These are phyloP conservation scores for Boletus pseudopeckii DNA, from an alignment of 768 basidiomycete genomes.

Conservation along the genomic window DNA sequence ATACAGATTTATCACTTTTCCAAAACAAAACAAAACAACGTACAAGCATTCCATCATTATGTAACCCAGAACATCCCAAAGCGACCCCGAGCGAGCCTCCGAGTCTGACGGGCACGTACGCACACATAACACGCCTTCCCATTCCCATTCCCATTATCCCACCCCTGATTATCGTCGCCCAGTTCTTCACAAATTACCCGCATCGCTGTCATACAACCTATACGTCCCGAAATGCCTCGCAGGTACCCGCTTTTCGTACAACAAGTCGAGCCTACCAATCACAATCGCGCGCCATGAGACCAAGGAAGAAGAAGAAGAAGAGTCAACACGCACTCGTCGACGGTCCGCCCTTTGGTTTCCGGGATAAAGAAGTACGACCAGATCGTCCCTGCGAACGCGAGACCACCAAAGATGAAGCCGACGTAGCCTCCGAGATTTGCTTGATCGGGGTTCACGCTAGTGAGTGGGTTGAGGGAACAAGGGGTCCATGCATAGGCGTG, in stretches of 20 bases:
- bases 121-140: no score
- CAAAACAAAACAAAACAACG: no score
- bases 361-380: constrained; percentile 30
- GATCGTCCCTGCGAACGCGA: constrained; percentile 18
- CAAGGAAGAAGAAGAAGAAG: not conserved
- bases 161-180: not conserved
- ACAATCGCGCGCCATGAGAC: not conserved
- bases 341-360: constrained; percentile 26
- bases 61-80: no score
- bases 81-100: no score
- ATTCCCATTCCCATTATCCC: no score
- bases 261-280: constrained; percentile 25
- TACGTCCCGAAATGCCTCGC: constrained; percentile 26
- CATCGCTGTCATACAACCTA: constrained; percentile 10
- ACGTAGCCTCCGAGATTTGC: constrained; percentile 28
- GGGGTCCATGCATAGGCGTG: not conserved
- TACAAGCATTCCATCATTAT: no score
- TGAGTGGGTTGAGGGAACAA: not conserved
- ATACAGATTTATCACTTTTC: no score
- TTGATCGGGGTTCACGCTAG: constrained; percentile 27
- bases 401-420: constrained; percentile 28
- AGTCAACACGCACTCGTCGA: constrained; percentile 25
- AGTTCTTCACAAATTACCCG: not conserved
- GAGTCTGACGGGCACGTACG: no score
- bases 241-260: constrained; percentile 30